Base-by-base conservation (phyloP, 345 rosid species). In the Populus davidiana region DNA sequence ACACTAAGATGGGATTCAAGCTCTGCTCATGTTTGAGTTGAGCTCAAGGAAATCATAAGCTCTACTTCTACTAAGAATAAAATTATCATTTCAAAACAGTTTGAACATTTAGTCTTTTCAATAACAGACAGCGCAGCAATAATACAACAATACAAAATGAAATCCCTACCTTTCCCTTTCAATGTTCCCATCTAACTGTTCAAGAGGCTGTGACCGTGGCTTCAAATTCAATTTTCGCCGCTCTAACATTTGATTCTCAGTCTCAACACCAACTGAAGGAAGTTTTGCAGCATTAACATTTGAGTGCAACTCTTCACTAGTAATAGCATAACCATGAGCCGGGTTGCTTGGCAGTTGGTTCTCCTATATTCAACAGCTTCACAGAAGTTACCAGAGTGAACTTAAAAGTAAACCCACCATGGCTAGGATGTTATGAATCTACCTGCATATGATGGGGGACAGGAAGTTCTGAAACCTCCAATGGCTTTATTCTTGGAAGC, bases 221-320 rank as follows among this genome's bases (percentile, higher is more conserved):
- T 90, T 92, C 72, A 89, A 82, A 83, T 83, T 86, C 80, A 93
- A 76, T 77, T 89, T 93, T 18, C 86, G 91, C 21, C 91, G 89
- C 77, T 88, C 94, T 14, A 85, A 70, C 56, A 83, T 83, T 78
- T 85, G 92, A 86, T 77, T 89, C 65, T 74, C 82, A 77, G 72
- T 81, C 87, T 91, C 96, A 67, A 47, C 50, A 63, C 76, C 85
- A 77, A 85, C 62, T 41, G 76, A 79, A 78, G 75, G 86, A 82
- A 85, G 81, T 79, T 86, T 89, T 20, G 74, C 72, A 78, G 75
- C 64, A 79, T 77, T 78, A 47, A 71, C 41, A 76, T 66, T 81
- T 59, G 82, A 85, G 79, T 73, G 87, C 44, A 77, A 36, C 17
- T 44, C 50, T 65, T 78, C 84, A 61, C 75, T 81, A 73, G 72